Percentiles rank a stretch among this genome's conserved stretches.
Evolutionary conservation across 495 filamentous ascomycete genomes (phyloP).

Genomic region (Terfezia boudieri): DNA sequence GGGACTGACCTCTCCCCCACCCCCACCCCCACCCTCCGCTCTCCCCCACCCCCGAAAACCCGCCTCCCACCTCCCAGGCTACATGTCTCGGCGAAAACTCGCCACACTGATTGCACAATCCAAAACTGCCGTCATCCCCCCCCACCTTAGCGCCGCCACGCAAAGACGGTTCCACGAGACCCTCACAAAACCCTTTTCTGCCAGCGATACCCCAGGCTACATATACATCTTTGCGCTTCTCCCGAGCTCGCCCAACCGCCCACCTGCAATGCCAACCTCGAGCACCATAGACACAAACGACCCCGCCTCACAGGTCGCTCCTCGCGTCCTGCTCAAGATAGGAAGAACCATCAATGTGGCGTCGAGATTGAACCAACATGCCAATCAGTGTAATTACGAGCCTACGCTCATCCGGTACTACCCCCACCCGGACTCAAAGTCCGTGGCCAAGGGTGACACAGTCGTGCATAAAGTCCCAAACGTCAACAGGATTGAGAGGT

Average conservation of each 20-base stretch:
- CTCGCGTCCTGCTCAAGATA: slow-evolving; percentile 75
- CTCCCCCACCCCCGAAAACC: too few species aligned
- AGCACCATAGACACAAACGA: slow-evolving; percentile 34
- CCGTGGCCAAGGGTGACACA: slow-evolving; percentile 19
- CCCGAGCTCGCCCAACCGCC: slow-evolving; percentile 30
- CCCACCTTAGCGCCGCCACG: slow-evolving; percentile 8
- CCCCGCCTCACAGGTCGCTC: slow-evolving; percentile 30
- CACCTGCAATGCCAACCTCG: slow-evolving; percentile 19
- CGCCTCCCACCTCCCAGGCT: too few species aligned
- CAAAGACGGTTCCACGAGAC: slow-evolving; percentile 25
- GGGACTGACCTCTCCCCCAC: slow-evolving; percentile 13
- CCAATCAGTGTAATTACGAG: slow-evolving; percentile 65
- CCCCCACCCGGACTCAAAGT: slow-evolving; percentile 32
- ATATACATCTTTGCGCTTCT: slow-evolving; percentile 97
- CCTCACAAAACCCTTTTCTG: slow-evolving; percentile 60
- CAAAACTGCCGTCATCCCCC: slow-evolving; percentile 29
- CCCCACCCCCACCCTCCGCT: slow-evolving; percentile 34
- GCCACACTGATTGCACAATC: too few species aligned
- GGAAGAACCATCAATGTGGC: slow-evolving; percentile 81
- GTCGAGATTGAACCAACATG: slow-evolving; percentile 77
- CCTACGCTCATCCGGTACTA: slow-evolving; percentile 76
- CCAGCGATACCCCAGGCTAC: slow-evolving; percentile 63
- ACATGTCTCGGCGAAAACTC: too few species aligned
- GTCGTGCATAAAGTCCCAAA: slow-evolving; percentile 46
- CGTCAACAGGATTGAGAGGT: slow-evolving; percentile 66